Percentiles rank a stretch among this genome's conserved stretches.
Conservation (phyloP, 192 early-diverging fungal genomes). For the Gorgonomyces haynaldii region DNA sequence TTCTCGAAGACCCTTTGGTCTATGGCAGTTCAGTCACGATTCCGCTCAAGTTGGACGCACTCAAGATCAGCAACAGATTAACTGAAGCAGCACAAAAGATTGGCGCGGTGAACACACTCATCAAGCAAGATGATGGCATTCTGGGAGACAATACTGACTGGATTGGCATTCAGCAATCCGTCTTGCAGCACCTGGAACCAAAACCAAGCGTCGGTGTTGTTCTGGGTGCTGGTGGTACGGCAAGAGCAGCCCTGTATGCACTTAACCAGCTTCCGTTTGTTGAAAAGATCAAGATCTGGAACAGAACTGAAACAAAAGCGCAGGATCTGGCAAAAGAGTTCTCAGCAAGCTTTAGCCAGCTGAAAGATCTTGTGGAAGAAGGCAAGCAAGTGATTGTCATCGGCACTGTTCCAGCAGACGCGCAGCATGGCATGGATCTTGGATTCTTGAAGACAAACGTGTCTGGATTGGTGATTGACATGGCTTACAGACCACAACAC, state of each 20-base stretch:
- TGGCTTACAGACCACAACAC: constrained; percentile 84
- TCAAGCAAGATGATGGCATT: constrained; percentile 24
- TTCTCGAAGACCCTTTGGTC: constrained; percentile 11
- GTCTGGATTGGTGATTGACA: constrained; percentile 71
- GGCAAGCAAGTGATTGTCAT: constrained; percentile 45
- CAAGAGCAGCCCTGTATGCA: constrained; percentile 80
- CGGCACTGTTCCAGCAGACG: constrained; percentile 71
- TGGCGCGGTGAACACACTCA: constrained; percentile 91
- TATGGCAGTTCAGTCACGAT: constrained; percentile 94
- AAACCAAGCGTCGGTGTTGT: constrained; percentile 56
- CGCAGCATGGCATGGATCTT: constrained; percentile 39
- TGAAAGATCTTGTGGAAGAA: constrained; percentile 39
- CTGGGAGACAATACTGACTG: constrained; percentile 95
- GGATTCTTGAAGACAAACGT: constrained; percentile 16
- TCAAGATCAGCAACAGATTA: constrained; percentile 55
- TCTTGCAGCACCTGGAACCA: constrained; percentile 15
- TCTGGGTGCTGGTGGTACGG: constrained; percentile 89
- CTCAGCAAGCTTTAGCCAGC: constrained; percentile 25
- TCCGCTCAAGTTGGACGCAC: constrained; percentile 83
- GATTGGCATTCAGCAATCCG: constrained; percentile 66
- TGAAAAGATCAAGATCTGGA: constrained; percentile 64
- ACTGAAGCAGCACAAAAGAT: constrained; percentile 70
- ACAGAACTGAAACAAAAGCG: constrained; percentile 73
- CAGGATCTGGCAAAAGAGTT: constrained; percentile 42
- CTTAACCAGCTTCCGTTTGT: constrained; percentile 44